Evolutionary conservation across 306 rosid species (phyloP), one percentile per base, ranked within the genome.

Genomic region (Castanea crenata): DNA sequence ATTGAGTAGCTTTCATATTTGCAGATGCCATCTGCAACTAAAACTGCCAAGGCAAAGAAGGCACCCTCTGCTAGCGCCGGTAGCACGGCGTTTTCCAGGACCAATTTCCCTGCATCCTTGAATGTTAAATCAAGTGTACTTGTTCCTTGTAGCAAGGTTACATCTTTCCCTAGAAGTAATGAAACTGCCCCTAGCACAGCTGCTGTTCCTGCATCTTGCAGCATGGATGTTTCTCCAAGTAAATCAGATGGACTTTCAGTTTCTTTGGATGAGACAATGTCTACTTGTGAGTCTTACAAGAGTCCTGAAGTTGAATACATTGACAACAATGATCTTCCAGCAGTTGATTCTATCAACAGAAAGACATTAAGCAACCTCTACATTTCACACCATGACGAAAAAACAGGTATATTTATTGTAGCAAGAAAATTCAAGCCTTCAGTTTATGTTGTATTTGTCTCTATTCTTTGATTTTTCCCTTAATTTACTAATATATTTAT

Each of bases 231-330:
- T 76, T 92, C 99, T 34, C 96, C 99, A 1, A 74, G 82, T 79
- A 92, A 92, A 90, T 95, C 98, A 8, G 99, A 92, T 81, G 90
- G 78, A 7, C 76, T 71, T 81, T 94, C 99, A 0, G 94, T 91
- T 54, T 94, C 97, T 3, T 41, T 91, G 88, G 99, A 91, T 34
- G 99, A 91, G 86, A 78, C 92, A 2, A 89, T 92, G 97, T 95
- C 99, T 34, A 86, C 88, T 21, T 95, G 93, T 76, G 96, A 93
- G 55, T 92, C 98, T 46, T 89, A 90, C 77, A 91, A 91, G 87
- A 92, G 98, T 56, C 98, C 99, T 4, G 93, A 92, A 16, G 81
- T 95, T 74, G 99, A 95, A 75, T 95, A 95, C 54, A 29, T 95
- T 5, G 97, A 94, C 81, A 88, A 91, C 29, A 89, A 71, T 62